phyloP scores from a whole-genome alignment of 2,329 filamentous ascomycete genomes.

The Hypoxylon rubiginosum region DNA sequence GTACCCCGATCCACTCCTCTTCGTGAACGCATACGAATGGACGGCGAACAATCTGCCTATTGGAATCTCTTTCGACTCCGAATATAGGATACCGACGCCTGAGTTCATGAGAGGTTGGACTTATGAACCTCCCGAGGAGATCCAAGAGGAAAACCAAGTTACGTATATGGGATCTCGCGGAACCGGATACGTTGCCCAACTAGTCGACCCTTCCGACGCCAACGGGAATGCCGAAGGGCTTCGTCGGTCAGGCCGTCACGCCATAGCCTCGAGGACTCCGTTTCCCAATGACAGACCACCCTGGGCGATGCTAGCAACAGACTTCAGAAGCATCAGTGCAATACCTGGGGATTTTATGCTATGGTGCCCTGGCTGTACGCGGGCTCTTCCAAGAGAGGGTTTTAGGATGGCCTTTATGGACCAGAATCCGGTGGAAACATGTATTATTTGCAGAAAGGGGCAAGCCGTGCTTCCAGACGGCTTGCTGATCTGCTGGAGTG shows the following conservation, averaged over 20 bases:
- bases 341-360: conserved; percentile 9
- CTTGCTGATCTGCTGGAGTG: conserved; percentile 25
- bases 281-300: conserved; percentile 14
- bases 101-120: conserved; percentile 17
- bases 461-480: not conserved
- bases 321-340: conserved; percentile 11
- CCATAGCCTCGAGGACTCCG: conserved; percentile 7
- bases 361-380: conserved; percentile 29
- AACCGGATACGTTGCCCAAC: not conserved
- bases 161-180: not conserved
- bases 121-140: not conserved
- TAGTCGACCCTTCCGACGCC: not conserved
- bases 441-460: conserved; percentile 19
- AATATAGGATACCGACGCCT: conserved; percentile 11
- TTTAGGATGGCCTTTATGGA: conserved; percentile 7
- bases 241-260: conserved; percentile 10
- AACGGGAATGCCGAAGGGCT: not conserved
- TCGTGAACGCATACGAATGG: conserved; percentile 16
- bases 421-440: conserved; percentile 23
- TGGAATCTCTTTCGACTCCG: conserved; percentile 11
- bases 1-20: not conserved
- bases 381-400: not conserved
- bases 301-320: conserved; percentile 25
- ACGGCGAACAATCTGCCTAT: conserved; percentile 15
- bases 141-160: not conserved